Evolutionary conservation across 2,329 filamentous ascomycete species (phyloP), one percentile per base, ranked within the genome.

Genomic region (Sarocladiaceae sp.): DNA sequence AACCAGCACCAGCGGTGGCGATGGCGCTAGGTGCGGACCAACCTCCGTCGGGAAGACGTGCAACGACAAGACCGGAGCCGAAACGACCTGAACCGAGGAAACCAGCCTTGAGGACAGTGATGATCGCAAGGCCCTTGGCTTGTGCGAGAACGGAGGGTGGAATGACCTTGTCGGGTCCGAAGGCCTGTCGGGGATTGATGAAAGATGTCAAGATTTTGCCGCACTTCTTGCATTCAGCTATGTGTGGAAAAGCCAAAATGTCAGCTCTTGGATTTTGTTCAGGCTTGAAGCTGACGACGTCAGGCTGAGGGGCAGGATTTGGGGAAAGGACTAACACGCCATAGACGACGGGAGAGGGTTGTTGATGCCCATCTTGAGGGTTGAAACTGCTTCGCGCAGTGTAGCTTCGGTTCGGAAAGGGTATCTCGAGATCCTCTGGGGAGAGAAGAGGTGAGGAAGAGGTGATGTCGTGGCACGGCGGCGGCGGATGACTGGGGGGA

Each of bases 201-300:
- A 99, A 99, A 12, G 92, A 96, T 42, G 88, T 83, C 60, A 99
- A 82, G 64, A 97, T 97, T 78, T 96, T 96, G 66, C 88, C 88
- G 67, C 91, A 94, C 74, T 99, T 99, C 71, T 88, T 94, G 75
- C 94, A 97, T 76, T 99, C 94, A 76, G 90, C 93, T 97, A 71
- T 60, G 11, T 22, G 26, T 18, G 11, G 49, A 23, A 28, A 35
- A 20, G 31, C 40, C 42, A 47, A 47, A 51, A 50, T 55, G 42
- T 59, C 57, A 55, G 48, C 54, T 12, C 17, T n/a, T 17, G 25
- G 44, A 33, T 33, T 33, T 5, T 33, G 15, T 44, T 44, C 22
- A 44, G 22, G 40, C 23, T 17, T n/a, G 25, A 18, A 28, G 44
- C 44, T 48, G 44, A 48, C 44, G 44, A 48, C 44, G 26, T 48